Percentiles rank a stretch among this genome's conserved stretches.
phyloP scores from a whole-genome alignment of 2,329 filamentous ascomycete genomes.

The Coniochaeta sp. region DNA sequence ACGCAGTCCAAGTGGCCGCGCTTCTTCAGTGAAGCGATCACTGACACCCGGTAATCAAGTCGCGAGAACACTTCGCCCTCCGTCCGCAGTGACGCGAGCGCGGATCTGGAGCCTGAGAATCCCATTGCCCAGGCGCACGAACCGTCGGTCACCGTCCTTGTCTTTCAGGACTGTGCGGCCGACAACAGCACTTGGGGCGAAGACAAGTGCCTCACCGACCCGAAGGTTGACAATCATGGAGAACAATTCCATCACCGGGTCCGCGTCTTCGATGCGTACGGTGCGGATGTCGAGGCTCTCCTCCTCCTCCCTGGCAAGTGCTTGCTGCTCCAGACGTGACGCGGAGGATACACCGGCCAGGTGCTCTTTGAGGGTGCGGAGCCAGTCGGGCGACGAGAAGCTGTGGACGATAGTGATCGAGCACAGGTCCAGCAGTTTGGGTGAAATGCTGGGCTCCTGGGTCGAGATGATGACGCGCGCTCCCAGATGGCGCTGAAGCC shows the following conservation, averaged over 20 bases:
- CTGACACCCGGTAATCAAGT: too few species aligned
- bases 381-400: conserved; percentile 42
- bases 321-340: too few species aligned
- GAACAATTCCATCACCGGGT: conserved; percentile 28
- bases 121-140: conserved; percentile 26
- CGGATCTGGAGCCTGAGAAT: conserved; percentile 33
- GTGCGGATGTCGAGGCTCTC: conserved; percentile 6
- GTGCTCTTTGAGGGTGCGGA: conserved; percentile 19
- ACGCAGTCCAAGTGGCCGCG: too few species aligned
- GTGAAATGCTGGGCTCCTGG: conserved; percentile 68
- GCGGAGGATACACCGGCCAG: conserved; percentile 20
- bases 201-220: conserved; percentile 39
- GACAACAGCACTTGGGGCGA: conserved; percentile 35
- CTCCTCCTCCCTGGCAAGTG: conserved; percentile 13
- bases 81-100: conserved; percentile 35
- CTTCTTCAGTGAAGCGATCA: too few species aligned
- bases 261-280: conserved; percentile 11
- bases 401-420: conserved; percentile 68
- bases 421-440: conserved; percentile 62
- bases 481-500: conserved; percentile 64
- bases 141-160: conserved; percentile 3
- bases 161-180: conserved; percentile 14
- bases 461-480: conserved; percentile 65
- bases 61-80: conserved; percentile 38
- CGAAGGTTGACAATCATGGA: conserved; percentile 32